Percentiles rank a stretch among this genome's conserved stretches.
Evolutionary conservation across 305 asterid genomes (phyloP).

Genomic region (Rubia peregrina): DNA sequence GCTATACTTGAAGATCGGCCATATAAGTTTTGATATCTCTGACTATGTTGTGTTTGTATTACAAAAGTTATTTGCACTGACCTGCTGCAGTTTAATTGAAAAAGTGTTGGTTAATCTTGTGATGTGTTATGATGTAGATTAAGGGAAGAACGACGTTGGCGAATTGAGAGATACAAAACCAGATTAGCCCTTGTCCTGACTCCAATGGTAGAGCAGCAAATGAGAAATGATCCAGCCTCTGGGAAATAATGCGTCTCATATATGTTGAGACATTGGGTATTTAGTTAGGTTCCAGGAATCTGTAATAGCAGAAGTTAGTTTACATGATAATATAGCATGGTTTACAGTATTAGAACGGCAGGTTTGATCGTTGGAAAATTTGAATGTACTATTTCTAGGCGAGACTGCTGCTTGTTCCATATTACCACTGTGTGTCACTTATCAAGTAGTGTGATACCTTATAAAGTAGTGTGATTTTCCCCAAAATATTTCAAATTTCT

Average conservation of each 20-base stretch:
- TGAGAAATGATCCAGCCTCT: slow-evolving; percentile 44
- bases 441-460: not conserved
- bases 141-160: slow-evolving; percentile 63
- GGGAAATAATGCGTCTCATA: slow-evolving; percentile 33
- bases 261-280: not conserved
- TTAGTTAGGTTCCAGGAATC: not conserved
- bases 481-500: not conserved
- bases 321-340: not conserved
- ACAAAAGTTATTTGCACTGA: not conserved
- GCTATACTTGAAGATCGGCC: not conserved
- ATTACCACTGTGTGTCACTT: not conserved
- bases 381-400: not conserved
- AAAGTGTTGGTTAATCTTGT: not conserved
- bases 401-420: slow-evolving; percentile 1
- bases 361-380: not conserved
- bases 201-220: slow-evolving; percentile 62
- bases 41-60: not conserved
- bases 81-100: not conserved
- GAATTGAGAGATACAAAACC: slow-evolving; percentile 73
- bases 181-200: slow-evolving; percentile 82
- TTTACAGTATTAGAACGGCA: not conserved
- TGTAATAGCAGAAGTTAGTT: not conserved
- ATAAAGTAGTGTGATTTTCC: not conserved
- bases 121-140: slow-evolving; percentile 43
- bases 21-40: not conserved